Conservation (phyloP, 306 rosid genomes). For the Quercus agrifolia region DNA sequence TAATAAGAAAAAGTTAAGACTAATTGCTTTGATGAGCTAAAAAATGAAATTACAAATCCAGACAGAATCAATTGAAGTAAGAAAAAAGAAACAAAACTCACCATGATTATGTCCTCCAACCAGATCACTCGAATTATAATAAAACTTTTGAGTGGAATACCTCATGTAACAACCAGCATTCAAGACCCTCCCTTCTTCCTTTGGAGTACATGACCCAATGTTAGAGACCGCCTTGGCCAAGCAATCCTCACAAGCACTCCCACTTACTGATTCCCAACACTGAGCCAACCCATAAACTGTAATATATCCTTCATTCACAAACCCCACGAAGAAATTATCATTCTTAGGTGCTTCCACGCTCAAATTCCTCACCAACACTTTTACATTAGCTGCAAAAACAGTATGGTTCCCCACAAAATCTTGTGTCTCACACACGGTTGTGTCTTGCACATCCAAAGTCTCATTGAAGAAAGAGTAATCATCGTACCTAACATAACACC, state of each 20-base stretch:
- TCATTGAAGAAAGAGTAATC: constrained; percentile 49
- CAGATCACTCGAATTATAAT: constrained; percentile 32
- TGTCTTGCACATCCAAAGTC: constrained; percentile 31
- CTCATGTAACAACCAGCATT: constrained; percentile 72
- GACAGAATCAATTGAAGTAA: background rate
- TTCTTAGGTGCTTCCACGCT: constrained; percentile 39
- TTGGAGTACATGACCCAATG: constrained; percentile 42
- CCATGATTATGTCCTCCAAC: constrained; percentile 24
- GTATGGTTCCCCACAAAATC: constrained; percentile 30
- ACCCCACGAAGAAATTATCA: constrained; percentile 46
- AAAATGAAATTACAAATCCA: background rate
- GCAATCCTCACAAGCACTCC: constrained; percentile 36
- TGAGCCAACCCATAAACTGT: constrained; percentile 70
- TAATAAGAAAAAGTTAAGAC: too few relatives aligned
- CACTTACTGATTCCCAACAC: constrained; percentile 61
- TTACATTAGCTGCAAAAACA: constrained; percentile 32
- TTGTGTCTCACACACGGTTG: background rate
- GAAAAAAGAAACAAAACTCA: constrained; percentile 10
- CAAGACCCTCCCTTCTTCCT: constrained; percentile 60
- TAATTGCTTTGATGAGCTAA: background rate
- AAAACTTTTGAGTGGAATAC: constrained; percentile 51
- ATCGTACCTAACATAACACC: constrained; percentile 62
- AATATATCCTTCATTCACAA: constrained; percentile 23
- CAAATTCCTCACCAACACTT: constrained; percentile 49
- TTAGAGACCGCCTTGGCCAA: constrained; percentile 36